Conservation (phyloP, 2,329 filamentous ascomycete species). For the Fusarium sambucinum region DNA sequence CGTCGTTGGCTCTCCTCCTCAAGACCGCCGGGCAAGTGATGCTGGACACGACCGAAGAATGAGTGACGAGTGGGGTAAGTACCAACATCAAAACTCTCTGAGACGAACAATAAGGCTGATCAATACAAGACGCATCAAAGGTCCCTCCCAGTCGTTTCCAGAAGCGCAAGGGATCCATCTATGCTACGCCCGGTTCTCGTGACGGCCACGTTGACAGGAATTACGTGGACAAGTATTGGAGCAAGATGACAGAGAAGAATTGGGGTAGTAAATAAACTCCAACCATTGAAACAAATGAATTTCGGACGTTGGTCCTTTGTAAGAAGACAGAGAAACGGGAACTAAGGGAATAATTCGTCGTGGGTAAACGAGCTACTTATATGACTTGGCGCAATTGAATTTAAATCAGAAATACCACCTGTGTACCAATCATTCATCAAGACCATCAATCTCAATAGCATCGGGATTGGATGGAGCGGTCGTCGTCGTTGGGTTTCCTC, state of each 20-base stretch:
- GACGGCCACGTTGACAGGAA: constrained; percentile 74
- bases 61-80: constrained; percentile 65
- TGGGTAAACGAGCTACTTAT: constrained; percentile 35
- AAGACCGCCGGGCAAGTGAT: constrained; percentile 42
- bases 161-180: constrained; percentile 76
- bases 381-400: constrained; percentile 35
- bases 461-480: constrained; percentile 78
- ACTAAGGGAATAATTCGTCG: constrained; percentile 32
- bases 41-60: constrained; percentile 50
- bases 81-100: background rate
- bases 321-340: constrained; percentile 24
- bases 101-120: background rate
- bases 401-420: constrained; percentile 25
- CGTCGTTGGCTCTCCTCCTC: constrained; percentile 35
- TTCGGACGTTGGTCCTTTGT: constrained; percentile 11
- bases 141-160: constrained; percentile 76
- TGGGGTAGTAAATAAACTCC: constrained; percentile 52
- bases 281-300: background rate
- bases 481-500: constrained; percentile 55
- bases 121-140: constrained; percentile 69
- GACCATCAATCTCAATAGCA: constrained; percentile 82
- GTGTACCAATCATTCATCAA: constrained; percentile 67
- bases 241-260: constrained; percentile 67
- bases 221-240: constrained; percentile 70
- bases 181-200: constrained; percentile 72